Evolutionary conservation across 805 yeast genomes (phyloP).

Genomic region (Hanseniaspora mollemarum): DNA sequence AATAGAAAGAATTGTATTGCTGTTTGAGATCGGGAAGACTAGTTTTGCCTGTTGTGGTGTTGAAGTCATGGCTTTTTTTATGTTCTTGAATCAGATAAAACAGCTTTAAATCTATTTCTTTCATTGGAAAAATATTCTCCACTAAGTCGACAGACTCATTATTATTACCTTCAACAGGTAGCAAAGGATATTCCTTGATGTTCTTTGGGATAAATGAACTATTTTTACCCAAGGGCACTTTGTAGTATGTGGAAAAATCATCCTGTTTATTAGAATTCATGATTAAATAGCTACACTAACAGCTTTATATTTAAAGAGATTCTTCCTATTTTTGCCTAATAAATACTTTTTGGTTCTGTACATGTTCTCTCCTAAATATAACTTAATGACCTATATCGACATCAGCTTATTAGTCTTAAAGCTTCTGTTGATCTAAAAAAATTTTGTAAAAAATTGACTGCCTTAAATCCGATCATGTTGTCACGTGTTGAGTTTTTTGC

Average conservation of each 20-base stretch:
- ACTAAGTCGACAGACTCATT: constrained; percentile 19
- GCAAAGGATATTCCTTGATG: background rate
- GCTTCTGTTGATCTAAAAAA: no score
- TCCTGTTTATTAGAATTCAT: background rate
- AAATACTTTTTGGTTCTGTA: no score
- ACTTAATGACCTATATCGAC: no score
- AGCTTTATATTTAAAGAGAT: no score
- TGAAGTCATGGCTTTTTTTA: constrained; percentile 20
- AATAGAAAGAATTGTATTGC: constrained; percentile 7
- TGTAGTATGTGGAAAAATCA: background rate
- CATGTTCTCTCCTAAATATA: no score
- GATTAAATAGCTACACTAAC: no score
- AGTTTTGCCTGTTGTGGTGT: background rate
- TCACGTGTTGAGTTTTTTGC: no score
- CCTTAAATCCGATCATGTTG: no score
- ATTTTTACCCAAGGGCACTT: constrained; percentile 3
- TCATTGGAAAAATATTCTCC: constrained; percentile 41
- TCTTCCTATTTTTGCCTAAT: no score
- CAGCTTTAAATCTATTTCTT: constrained; percentile 33
- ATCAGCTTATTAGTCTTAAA: no score
- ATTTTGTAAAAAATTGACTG: no score
- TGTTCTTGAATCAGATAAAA: constrained; percentile 20
- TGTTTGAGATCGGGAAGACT: constrained; percentile 1
- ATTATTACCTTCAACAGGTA: background rate
- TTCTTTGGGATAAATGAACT: constrained; percentile 10